A percentile compares a stretch with the other conserved stretches of the same genome.
phyloP scores from a whole-genome alignment of 441 rosid species.

The Mallotus repandus region DNA sequence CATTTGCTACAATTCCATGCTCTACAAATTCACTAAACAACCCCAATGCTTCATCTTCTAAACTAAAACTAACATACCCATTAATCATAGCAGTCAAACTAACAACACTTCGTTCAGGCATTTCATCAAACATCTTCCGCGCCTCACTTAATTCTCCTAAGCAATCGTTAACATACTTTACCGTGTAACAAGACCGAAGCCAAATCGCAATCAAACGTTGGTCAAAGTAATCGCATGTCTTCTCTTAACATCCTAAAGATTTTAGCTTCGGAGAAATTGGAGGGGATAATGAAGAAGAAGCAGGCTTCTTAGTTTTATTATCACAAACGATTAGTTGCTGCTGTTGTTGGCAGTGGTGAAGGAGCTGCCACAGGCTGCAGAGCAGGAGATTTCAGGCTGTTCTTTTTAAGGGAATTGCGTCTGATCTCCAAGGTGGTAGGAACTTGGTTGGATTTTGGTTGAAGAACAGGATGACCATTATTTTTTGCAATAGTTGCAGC shows the following conservation, averaged over 20 bases:
- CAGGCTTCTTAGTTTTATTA: constrained; percentile 22
- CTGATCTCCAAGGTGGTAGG: constrained; percentile 35
- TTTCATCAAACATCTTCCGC: no score
- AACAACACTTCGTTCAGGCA: constrained; percentile 48
- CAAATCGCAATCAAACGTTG: no score
- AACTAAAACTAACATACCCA: constrained; percentile 53
- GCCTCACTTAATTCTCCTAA: no score
- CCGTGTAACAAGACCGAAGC: no score
- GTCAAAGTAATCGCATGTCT: no score
- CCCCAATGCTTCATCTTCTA: constrained; percentile 56
- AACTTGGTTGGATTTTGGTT: constrained; percentile 60
- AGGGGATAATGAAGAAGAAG: constrained; percentile 34
- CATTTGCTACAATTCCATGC: no score
- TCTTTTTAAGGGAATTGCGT: constrained; percentile 45
- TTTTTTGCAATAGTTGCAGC: constrained; percentile 20
- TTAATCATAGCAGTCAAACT: constrained; percentile 77
- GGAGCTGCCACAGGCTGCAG: background rate
- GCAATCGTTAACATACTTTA: no score
- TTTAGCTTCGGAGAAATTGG: constrained; percentile 55
- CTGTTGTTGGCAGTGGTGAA: constrained; percentile 17
- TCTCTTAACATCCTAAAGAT: no score
- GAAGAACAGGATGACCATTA: constrained; percentile 66
- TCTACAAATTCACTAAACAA: constrained; percentile 43
- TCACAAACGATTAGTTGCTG: background rate
- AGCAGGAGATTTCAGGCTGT: constrained; percentile 34